Conservation (phyloP, 768 basidiomycete species). For the Lactarius trivialis region DNA sequence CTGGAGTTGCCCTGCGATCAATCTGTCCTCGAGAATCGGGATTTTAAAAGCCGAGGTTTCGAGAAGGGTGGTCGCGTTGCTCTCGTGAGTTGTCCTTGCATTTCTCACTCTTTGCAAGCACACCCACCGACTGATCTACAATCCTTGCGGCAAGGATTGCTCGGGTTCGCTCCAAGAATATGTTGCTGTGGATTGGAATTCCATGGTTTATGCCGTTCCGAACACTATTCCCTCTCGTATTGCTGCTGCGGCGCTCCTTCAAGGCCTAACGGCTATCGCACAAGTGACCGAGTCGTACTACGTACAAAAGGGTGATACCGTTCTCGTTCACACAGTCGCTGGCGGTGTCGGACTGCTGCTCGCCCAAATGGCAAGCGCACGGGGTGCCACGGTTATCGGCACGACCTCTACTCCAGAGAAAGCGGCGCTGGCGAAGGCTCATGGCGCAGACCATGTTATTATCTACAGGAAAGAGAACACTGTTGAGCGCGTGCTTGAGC, state of each 20-base stretch:
- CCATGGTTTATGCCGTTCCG: constrained; percentile 53
- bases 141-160: constrained; percentile 33
- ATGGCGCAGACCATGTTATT: constrained; percentile 86
- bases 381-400: constrained; percentile 87
- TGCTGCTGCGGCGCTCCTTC: constrained; percentile 64
- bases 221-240: constrained; percentile 47
- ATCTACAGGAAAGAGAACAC: constrained; percentile 72
- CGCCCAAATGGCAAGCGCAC: constrained; percentile 58
- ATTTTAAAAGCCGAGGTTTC: constrained; percentile 58
- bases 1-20: constrained; percentile 66
- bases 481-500: constrained; percentile 61
- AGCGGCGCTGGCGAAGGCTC: constrained; percentile 65
- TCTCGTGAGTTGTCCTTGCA: constrained; percentile 39
- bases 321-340: constrained; percentile 86
- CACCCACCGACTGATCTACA: neutral
- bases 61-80: constrained; percentile 65
- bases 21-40: constrained; percentile 49
- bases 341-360: constrained; percentile 77
- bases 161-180: constrained; percentile 64
- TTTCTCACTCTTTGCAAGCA: neutral
- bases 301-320: constrained; percentile 70
- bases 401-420: constrained; percentile 86
- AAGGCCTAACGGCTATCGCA: constrained; percentile 71
- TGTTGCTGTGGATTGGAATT: constrained; percentile 55
- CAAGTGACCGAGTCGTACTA: constrained; percentile 82